Evolutionary conservation across 768 basidiomycete species (phyloP).

Genomic region (Tulasnella sp.): DNA sequence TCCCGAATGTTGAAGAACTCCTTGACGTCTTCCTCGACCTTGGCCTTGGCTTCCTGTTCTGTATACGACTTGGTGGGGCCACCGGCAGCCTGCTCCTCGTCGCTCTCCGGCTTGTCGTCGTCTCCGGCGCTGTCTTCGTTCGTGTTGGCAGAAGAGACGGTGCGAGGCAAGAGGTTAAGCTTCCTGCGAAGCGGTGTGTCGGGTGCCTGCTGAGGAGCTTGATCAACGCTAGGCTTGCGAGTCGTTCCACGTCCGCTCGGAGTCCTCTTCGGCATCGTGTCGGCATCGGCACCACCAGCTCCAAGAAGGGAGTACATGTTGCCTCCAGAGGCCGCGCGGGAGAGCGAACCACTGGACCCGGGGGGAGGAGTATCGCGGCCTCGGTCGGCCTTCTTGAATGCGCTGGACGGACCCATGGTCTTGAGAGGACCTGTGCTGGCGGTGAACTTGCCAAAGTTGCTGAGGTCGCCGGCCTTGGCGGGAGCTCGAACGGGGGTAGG

Average conservation of each 20-base stretch:
- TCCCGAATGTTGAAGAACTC: conserved; percentile 85
- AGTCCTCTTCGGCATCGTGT: conserved; percentile 41
- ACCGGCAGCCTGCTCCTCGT: conserved; percentile 39
- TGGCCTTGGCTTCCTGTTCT: conserved; percentile 65
- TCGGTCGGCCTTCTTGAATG: conserved; percentile 67
- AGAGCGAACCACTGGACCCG: conserved; percentile 40
- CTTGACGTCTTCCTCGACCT: conserved; percentile 75
- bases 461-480: conserved; percentile 79
- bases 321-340: conserved; percentile 70
- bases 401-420: conserved; percentile 79
- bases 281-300: conserved; percentile 47
- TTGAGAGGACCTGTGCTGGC: conserved; percentile 58
- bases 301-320: conserved; percentile 89
- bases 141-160: conserved; percentile 58
- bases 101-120: conserved; percentile 44
- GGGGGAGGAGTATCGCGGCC: conserved; percentile 54
- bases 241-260: conserved; percentile 50
- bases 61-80: conserved; percentile 33
- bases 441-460: conserved; percentile 79
- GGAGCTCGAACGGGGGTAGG: conserved; percentile 51
- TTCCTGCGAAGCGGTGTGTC: conserved; percentile 57
- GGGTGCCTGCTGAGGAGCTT: conserved; percentile 45
- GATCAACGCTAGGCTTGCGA: conserved; percentile 52
- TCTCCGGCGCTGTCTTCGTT: conserved; percentile 51
- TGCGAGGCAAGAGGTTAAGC: conserved; percentile 72